phyloP scores from a whole-genome alignment of 2,329 filamentous ascomycete genomes.

The Aspergillus luchuensis region DNA sequence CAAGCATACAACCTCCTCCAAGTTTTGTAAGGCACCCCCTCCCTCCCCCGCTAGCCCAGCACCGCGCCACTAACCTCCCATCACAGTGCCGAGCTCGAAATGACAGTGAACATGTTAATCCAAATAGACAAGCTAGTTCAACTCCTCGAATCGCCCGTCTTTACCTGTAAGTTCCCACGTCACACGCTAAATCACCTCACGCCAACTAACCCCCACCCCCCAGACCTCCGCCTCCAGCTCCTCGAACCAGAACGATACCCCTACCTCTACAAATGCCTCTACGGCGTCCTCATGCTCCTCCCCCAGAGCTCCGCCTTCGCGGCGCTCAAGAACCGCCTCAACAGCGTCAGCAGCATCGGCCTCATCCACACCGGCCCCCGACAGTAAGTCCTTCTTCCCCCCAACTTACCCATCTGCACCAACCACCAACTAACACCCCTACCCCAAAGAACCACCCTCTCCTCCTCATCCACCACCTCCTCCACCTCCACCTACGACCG shows the following conservation, averaged over 20 bases:
- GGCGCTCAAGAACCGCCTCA: slow-evolving; percentile 91
- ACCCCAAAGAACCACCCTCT: slow-evolving; percentile 15
- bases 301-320: slow-evolving; percentile 97
- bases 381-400: slow-evolving; percentile 73
- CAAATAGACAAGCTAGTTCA: slow-evolving; percentile 99
- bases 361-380: slow-evolving; percentile 82
- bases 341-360: slow-evolving; percentile 95
- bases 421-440: neutral
- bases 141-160: slow-evolving; percentile 93
- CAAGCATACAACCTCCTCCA: slow-evolving; percentile 95
- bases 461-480: slow-evolving; percentile 40
- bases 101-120: slow-evolving; percentile 98
- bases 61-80: slow-evolving; percentile 24
- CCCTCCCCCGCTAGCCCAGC: neutral
- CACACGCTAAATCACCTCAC: neutral
- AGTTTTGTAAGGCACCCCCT: slow-evolving; percentile 70
- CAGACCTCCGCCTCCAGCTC: slow-evolving; percentile 89
- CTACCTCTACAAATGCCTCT: slow-evolving; percentile 95
- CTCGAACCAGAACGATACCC: slow-evolving; percentile 94
- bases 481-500: slow-evolving; percentile 65
- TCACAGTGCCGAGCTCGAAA: slow-evolving; percentile 87
- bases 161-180: slow-evolving; percentile 72
- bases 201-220: slow-evolving; percentile 14
- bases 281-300: slow-evolving; percentile 95
- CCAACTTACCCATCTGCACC: slow-evolving; percentile 13